Conservation (phyloP, 2,329 filamentous ascomycete species). For the Neurospora sp. region DNA sequence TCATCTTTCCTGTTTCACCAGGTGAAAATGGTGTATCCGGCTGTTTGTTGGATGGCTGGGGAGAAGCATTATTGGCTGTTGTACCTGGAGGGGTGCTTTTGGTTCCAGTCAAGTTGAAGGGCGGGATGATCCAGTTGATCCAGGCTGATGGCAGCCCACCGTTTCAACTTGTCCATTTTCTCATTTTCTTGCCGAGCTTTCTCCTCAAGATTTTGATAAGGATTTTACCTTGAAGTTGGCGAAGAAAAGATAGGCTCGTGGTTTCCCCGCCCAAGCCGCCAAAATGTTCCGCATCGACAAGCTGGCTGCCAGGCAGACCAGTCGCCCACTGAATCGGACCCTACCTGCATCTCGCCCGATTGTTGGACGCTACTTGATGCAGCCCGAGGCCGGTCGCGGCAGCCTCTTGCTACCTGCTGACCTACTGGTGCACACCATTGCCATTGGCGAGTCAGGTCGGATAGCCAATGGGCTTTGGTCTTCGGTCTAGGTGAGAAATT, state of each 20-base stretch:
- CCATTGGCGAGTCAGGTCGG: neutral
- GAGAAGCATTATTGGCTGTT: constrained; percentile 14
- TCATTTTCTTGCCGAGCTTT: neutral
- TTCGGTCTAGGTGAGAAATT: neutral
- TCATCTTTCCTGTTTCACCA: neutral
- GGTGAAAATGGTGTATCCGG: neutral
- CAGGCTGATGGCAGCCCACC: neutral
- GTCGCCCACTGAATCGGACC: neutral
- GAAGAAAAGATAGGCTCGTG: neutral
- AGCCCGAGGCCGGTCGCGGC: neutral
- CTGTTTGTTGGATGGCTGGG: constrained; percentile 16
- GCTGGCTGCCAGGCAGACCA: neutral
- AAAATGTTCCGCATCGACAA: neutral
- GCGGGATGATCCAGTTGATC: neutral
- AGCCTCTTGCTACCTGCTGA: neutral
- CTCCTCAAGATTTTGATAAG: neutral
- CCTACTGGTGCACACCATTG: neutral
- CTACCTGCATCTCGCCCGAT: neutral
- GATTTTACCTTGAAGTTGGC: neutral
- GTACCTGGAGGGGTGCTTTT: neutral
- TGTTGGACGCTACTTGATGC: neutral
- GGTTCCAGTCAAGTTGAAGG: neutral
- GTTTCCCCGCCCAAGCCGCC: neutral
- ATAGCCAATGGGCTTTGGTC: neutral
- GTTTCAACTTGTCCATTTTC: constrained; percentile 1